These are phyloP conservation scores for Mariannaea elegans DNA, from an alignment of 2,329 filamentous ascomycete species.

Conservation along the genomic window DNA sequence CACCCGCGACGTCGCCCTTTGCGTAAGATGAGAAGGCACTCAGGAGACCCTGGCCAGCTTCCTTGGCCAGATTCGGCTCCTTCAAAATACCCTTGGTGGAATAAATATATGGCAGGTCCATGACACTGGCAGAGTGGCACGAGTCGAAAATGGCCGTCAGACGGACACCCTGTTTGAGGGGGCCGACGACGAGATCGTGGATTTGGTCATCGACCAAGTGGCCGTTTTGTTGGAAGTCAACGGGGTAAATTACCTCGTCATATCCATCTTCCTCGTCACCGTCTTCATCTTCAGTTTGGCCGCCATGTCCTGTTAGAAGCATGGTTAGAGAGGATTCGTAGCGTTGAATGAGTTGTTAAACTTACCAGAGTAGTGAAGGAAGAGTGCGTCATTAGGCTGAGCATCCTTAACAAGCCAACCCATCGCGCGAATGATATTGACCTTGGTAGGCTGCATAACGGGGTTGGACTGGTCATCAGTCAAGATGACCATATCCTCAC, in stretches of 20 bases:
- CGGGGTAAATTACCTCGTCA: slow-evolving; percentile 82
- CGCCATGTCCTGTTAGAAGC: slow-evolving; percentile 70
- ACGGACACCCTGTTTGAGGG: slow-evolving; percentile 84
- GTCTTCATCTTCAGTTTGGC: slow-evolving; percentile 76
- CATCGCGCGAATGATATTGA: slow-evolving; percentile 79
- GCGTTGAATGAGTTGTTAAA: slow-evolving; percentile 1
- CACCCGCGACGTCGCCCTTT: slow-evolving; percentile 82
- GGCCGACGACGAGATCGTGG: slow-evolving; percentile 78
- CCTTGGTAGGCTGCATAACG: slow-evolving; percentile 76
- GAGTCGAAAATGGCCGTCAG: slow-evolving; percentile 84
- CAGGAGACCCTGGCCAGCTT: slow-evolving; percentile 77
- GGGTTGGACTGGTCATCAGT: slow-evolving; percentile 79
- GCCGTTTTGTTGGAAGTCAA: slow-evolving; percentile 74
- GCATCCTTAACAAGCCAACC: slow-evolving; percentile 78
- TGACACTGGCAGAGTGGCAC: slow-evolving; percentile 80
- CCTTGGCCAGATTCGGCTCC: slow-evolving; percentile 82
- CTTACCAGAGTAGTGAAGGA: slow-evolving; percentile 78
- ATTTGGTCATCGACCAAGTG: slow-evolving; percentile 84
- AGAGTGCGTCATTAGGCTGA: slow-evolving; percentile 77
- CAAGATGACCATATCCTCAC: slow-evolving; percentile 82
- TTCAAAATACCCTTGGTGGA: slow-evolving; percentile 83
- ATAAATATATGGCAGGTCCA: slow-evolving; percentile 83
- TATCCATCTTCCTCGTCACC: slow-evolving; percentile 82
- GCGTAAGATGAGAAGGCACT: slow-evolving; percentile 81
- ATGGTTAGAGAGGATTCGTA: slow-evolving; percentile 5